Conservation (phyloP, 257 asterid genomes). For the Parsonsia alboflavescens region DNA sequence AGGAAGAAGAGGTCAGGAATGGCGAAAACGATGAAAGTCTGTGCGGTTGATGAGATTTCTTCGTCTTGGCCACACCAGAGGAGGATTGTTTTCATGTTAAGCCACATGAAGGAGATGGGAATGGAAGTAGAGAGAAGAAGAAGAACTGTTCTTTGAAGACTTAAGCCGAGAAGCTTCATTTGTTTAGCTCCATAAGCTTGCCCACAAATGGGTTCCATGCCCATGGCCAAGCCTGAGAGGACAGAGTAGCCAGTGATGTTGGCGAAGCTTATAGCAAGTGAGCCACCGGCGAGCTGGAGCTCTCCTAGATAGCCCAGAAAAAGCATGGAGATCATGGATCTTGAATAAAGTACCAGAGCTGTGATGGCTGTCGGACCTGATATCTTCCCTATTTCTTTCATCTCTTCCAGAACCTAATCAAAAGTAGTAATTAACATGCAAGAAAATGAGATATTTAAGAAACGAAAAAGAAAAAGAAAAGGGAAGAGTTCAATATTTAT, state of each 20-base stretch:
- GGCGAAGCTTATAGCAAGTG: slow-evolving; percentile 88
- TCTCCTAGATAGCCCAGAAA: slow-evolving; percentile 90
- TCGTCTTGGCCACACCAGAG: slow-evolving; percentile 80
- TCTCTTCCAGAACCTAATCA: slow-evolving; percentile 62
- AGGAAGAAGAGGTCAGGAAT: slow-evolving; percentile 83
- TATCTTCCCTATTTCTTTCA: slow-evolving; percentile 75
- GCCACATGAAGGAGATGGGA: slow-evolving; percentile 82
- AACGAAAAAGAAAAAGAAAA: background rate
- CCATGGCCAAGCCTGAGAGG: slow-evolving; percentile 93
- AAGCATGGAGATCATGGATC: slow-evolving; percentile 94
- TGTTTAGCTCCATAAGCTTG: slow-evolving; percentile 92
- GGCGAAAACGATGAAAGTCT: slow-evolving; percentile 64
- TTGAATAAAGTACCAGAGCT: slow-evolving; percentile 67
- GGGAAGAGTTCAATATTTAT: background rate
- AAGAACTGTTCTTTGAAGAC: slow-evolving; percentile 77
- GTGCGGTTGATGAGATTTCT: slow-evolving; percentile 67
- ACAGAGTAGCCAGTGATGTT: slow-evolving; percentile 97
- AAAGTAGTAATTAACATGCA: slow-evolving; percentile 11
- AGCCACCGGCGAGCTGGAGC: slow-evolving; percentile 88
- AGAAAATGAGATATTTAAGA: background rate
- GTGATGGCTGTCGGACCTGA: slow-evolving; percentile 80
- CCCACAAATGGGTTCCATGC: slow-evolving; percentile 98
- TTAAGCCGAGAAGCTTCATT: slow-evolving; percentile 79
- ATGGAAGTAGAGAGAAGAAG: slow-evolving; percentile 68
- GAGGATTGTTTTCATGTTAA: slow-evolving; percentile 66